phyloP scores from a whole-genome alignment of 2,329 filamentous ascomycete genomes.

The Hypoxylon sp. region DNA sequence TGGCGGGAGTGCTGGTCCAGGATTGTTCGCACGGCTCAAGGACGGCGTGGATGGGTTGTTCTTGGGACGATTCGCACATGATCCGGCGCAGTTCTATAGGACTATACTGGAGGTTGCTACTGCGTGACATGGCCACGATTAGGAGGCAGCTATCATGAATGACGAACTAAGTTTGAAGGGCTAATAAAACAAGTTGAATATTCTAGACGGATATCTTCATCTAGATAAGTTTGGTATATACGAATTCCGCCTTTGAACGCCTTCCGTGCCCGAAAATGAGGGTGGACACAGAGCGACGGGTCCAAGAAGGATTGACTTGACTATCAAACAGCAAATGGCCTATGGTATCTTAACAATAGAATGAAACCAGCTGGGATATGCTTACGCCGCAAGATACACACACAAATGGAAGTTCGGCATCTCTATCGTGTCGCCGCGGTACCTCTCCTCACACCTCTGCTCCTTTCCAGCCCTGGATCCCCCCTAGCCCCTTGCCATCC shows the following conservation, averaged over 20 bases:
- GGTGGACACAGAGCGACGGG: constrained; percentile 1
- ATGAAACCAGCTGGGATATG: constrained; percentile 21
- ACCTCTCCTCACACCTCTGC: not conserved
- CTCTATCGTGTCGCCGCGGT: constrained; percentile 3
- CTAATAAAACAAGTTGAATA: constrained; percentile 1
- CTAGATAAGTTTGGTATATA: constrained; percentile 10
- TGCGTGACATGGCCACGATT: too few relatives aligned
- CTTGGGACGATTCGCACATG: constrained; percentile 81
- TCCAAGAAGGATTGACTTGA: not conserved
- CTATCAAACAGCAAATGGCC: constrained; percentile 32
- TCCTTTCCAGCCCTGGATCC: not conserved
- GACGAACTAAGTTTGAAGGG: not conserved
- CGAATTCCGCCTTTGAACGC: not conserved
- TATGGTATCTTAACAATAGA: constrained; percentile 34
- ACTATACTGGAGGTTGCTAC: constrained; percentile 76
- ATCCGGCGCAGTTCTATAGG: constrained; percentile 73
- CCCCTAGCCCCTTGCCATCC: not conserved
- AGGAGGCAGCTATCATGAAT: too few relatives aligned
- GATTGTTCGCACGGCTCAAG: constrained; percentile 73
- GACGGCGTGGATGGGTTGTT: constrained; percentile 82
- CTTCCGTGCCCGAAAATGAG: constrained; percentile 3
- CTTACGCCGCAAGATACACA: constrained; percentile 26
- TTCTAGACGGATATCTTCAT: constrained; percentile 12
- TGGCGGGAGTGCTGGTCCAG: constrained; percentile 83
- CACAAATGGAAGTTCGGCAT: constrained; percentile 19